These are phyloP conservation scores for Noccaea caerulescens DNA, from an alignment of 345 rosid species.

Conservation along the genomic window DNA sequence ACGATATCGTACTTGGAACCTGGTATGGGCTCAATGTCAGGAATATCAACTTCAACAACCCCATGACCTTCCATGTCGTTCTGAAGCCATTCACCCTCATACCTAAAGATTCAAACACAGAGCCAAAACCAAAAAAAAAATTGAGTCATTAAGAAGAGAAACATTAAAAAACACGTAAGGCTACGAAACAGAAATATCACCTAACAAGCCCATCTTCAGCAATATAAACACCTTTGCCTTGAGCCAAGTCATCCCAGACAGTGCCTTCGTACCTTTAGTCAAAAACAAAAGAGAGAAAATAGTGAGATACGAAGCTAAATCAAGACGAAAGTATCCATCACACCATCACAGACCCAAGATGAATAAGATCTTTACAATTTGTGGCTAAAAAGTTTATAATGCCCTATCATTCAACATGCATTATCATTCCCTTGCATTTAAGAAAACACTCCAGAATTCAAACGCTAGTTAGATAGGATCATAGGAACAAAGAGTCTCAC, in stretches of 20 bases:
- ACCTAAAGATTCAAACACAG: conserved; percentile 50
- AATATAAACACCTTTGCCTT: conserved; percentile 90
- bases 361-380: not conserved
- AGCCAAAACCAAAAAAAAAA: conserved; percentile 11
- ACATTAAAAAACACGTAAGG: conserved; percentile 10
- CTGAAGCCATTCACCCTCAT: conserved; percentile 97
- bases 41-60: conserved; percentile 88
- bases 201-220: conserved; percentile 85
- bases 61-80: conserved; percentile 91
- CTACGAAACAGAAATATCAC: conserved; percentile 40
- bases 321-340: conserved; percentile 21
- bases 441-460: not conserved
- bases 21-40: conserved; percentile 86
- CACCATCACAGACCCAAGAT: conserved; percentile 22
- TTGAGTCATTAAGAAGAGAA: not conserved
- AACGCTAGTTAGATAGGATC: not conserved
- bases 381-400: conserved; percentile 11
- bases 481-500: not conserved
- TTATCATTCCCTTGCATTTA: conserved; percentile 4
- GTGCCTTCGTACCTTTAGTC: conserved; percentile 86
- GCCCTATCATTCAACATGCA: conserved; percentile 14
- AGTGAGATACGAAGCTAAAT: conserved; percentile 19
- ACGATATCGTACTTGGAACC: conserved; percentile 77
- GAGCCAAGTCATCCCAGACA: conserved; percentile 95
- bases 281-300: conserved; percentile 13